Conservation (phyloP, 495 filamentous ascomycete genomes). For the Aspergillus kassunensis region DNA sequence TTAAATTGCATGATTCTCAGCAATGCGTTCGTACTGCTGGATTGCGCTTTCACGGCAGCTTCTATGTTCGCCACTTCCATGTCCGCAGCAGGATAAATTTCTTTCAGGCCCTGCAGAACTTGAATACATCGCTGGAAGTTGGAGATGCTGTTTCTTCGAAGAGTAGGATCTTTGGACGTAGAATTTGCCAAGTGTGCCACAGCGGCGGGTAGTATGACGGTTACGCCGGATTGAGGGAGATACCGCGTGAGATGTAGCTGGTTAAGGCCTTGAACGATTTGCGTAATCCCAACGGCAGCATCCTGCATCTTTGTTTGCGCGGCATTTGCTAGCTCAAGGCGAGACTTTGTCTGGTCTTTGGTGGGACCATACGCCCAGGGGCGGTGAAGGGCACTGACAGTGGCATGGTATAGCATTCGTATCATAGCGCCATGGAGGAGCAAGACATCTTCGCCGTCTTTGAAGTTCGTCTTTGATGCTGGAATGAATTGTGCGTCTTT, state of each 20-base stretch:
- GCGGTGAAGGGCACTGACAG: constrained; percentile 76
- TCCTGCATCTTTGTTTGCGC: constrained; percentile 71
- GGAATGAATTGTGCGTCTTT: constrained; percentile 46
- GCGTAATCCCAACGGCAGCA: constrained; percentile 71
- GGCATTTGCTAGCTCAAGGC: constrained; percentile 35
- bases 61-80: constrained; percentile 77
- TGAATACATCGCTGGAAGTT: constrained; percentile 78
- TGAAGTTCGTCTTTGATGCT: constrained; percentile 28
- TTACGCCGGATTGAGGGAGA: constrained; percentile 80
- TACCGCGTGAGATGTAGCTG: constrained; percentile 64
- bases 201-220: constrained; percentile 78
- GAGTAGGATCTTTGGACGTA: constrained; percentile 63
- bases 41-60: constrained; percentile 62
- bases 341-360: constrained; percentile 41
- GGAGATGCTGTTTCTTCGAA: constrained; percentile 59
- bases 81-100: constrained; percentile 79
- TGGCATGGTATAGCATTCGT: constrained; percentile 83
- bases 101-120: constrained; percentile 70
- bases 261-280: constrained; percentile 67
- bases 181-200: constrained; percentile 85
- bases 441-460: constrained; percentile 50
- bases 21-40: constrained; percentile 29
- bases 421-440: constrained; percentile 71
- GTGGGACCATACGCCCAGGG: constrained; percentile 64
- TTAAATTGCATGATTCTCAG: constrained; percentile 36